Evolutionary conservation across 23 red algal species (phyloP).

Genomic region (Chondrus crispus): DNA sequence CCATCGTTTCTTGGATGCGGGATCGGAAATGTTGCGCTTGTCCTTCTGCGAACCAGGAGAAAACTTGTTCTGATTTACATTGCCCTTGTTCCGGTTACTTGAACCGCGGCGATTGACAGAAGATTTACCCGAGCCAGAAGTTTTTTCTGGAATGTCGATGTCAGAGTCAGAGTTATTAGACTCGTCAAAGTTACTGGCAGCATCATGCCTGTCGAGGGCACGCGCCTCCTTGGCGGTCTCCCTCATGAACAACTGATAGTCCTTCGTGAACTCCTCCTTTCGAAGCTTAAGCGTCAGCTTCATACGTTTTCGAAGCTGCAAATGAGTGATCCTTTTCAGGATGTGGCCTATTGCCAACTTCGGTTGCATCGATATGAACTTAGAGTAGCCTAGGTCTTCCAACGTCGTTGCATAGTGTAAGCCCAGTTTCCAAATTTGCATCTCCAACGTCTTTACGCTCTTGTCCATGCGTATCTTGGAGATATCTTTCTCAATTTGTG

Average conservation of each 20-base stretch:
- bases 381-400: background rate
- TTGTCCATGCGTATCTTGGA: background rate
- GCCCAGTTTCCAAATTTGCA: background rate
- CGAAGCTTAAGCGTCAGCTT: background rate
- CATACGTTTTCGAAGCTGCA: background rate
- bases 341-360: background rate
- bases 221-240: background rate
- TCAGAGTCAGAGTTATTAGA: background rate
- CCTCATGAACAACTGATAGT: background rate
- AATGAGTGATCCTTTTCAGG: background rate
- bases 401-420: background rate
- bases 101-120: background rate
- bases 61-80: background rate
- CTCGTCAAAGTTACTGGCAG: background rate
- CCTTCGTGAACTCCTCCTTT: background rate
- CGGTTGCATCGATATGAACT: background rate
- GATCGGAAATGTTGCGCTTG: background rate
- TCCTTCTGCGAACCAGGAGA: background rate
- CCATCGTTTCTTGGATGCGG: background rate
- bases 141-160: background rate
- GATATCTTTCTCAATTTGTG: background rate
- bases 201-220: background rate
- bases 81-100: background rate
- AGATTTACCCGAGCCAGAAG: background rate
- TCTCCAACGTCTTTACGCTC: background rate